Base-by-base conservation (phyloP, 2,329 filamentous ascomycete species). In the Paradendryphiella salina region DNA sequence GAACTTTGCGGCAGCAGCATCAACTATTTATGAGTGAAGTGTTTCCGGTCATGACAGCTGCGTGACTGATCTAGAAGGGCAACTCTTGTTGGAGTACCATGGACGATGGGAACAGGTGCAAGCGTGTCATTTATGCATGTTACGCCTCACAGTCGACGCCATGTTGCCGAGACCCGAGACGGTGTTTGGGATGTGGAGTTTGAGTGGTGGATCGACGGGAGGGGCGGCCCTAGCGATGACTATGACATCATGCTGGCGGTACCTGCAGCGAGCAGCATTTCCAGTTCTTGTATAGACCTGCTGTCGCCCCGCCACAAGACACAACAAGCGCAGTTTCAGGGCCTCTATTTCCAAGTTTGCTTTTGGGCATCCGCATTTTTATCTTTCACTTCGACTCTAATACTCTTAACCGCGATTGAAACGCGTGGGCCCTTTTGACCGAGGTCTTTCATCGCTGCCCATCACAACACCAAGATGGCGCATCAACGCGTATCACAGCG, bases 401-500 rank as follows among this genome's bases (percentile, higher is more conserved):
- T 37, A 21, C 15, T 40, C 40, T 21, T 33, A 7, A n/a, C 11
- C 39, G 36, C 28, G 42, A 41, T 23, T 7, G 39, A 36, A 39
- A 46, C 50, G 50, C 42, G 44, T 32, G 28, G 36, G 17, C 29
- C 45, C 50, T 29, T 33, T 45, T 26, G 20, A 28, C 28, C 33
- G 13, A 28, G 26, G 11, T 31, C 43, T 26, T 36, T 41, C 26
- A 38, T 32, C 33, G 44, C 34, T 14, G 43, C 40, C 48, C 40
- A 14, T 32, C 34, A 37, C 32, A 15, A 21, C 11, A 35, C 29
- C 26, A 56, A 28, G 29, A 67, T 66, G 64, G 58, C 46, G 21
- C 39, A 41, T 9, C 53, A 40, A 38, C 46, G 52, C 18, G 41
- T 21, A 34, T 54, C 52, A 42, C 58, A 64, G 54, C 54, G 53